Evolutionary conservation across 305 asterid species (phyloP), one percentile per base, ranked within the genome.

Genomic region (Solanum aculeatissimum): DNA sequence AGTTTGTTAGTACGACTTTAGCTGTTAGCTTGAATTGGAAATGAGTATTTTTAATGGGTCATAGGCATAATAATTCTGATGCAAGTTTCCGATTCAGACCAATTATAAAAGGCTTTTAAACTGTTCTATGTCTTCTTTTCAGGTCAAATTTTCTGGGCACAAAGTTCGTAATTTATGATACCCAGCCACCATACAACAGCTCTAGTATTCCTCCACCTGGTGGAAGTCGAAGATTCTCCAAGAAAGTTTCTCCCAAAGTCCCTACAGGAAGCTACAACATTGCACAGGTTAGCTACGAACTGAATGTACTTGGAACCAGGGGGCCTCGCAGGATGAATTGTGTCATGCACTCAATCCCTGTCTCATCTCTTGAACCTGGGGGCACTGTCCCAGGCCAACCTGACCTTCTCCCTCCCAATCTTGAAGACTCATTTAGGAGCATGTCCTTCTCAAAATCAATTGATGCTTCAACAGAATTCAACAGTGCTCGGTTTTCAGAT

Each of bases 81-180:
- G 49, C 66, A 53, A 29, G 47, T 78, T 18, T 53, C 82, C 18
- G 27, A 19, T 51, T 29, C 63, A 18, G 66, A 42, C 82, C 66
- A 78, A 18, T 29, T 77, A 45, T 53, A 29, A 32, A 29, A 78
- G 60, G 32, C 42, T 54, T 35, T 54, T 75, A 55, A 80, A 83
- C 84, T 89, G 51, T 85, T 51, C 49, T 10, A 27, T 55, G 57
- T 78, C 69, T 82, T 47, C 38, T 49, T 84, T 57, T 69, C 89
- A 93, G 97, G 92, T 92, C 97, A 21, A 93, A 93, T 86, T 93
- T 92, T 84, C 95, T 93, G n/a, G 95, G 97, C 54, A 91, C 97
- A 0, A 93, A 93, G 89, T 93, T 93, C 89, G 88, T 92, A 86
- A 90, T 93, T n/a, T 93, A 90, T 29, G 97, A 93, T 91, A 89